Evolutionary conservation across 345 rosid species (phyloP).

Genomic region (Litchi chinensis): DNA sequence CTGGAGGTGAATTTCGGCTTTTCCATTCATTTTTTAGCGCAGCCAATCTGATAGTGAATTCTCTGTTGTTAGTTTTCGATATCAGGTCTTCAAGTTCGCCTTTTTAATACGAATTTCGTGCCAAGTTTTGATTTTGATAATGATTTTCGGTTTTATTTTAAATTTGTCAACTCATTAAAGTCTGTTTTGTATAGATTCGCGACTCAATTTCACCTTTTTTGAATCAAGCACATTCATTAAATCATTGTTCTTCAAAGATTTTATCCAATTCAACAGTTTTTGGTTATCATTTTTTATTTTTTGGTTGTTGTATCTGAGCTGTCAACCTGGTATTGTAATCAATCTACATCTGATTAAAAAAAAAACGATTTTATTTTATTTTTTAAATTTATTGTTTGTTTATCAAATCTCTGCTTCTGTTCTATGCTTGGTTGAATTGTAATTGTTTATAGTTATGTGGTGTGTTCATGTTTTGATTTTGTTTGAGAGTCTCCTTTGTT

Average conservation of each 20-base stretch:
- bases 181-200: constrained; percentile 4
- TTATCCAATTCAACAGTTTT: not conserved
- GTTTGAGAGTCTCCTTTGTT: not conserved
- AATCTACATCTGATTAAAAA: not conserved
- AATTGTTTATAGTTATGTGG: not conserved
- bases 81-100: not conserved
- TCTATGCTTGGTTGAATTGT: not conserved
- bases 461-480: not conserved
- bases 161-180: not conserved
- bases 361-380: not conserved
- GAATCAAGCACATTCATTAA: constrained; percentile 1
- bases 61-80: not conserved
- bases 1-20: constrained; percentile 16
- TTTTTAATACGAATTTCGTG: not conserved
- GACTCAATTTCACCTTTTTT: not conserved
- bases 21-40: not conserved
- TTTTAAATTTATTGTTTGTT: not conserved
- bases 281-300: not conserved
- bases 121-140: not conserved
- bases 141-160: not conserved
- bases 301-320: not conserved
- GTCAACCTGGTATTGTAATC: not conserved
- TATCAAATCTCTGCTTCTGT: not conserved
- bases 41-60: not conserved
- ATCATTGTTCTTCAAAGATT: not conserved